These are phyloP conservation scores for Podaxis carcinomalis DNA, from an alignment of 768 basidiomycete genomes.

Conservation along the genomic window DNA sequence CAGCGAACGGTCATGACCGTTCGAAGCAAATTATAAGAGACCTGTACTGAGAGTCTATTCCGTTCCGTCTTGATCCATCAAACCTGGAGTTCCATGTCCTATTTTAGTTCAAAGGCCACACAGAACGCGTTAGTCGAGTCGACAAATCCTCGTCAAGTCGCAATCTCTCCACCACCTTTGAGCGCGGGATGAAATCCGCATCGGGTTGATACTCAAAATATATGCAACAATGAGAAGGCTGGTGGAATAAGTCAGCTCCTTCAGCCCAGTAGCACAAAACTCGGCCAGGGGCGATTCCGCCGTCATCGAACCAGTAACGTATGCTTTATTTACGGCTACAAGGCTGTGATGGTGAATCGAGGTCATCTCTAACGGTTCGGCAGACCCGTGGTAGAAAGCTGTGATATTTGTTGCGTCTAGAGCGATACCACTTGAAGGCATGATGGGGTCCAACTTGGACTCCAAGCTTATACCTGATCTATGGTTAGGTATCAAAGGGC, in stretches of 20 bases:
- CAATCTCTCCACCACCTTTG: background rate
- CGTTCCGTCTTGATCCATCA: background rate
- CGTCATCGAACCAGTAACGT: no score
- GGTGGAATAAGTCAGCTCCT: no score
- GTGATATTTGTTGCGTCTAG: background rate
- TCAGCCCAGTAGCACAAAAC: no score
- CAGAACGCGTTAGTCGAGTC: background rate
- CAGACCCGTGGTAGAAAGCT: background rate
- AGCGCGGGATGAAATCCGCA: no score
- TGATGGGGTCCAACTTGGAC: background rate
- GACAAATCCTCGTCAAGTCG: background rate
- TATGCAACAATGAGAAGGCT: no score
- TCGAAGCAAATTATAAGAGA: background rate
- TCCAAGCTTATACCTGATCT: background rate
- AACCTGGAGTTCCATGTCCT: background rate
- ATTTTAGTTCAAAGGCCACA: background rate
- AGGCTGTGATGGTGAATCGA: no score
- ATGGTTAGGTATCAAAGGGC: background rate
- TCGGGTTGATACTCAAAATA: no score
- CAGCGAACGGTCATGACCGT: background rate
- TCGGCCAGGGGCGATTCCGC: no score
- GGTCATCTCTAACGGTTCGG: no score
- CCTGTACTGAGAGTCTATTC: background rate
- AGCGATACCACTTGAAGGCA: background rate
- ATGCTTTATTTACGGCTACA: no score